phyloP scores from a whole-genome alignment of 495 filamentous ascomycete species.

The Annulohypoxylon nitens region DNA sequence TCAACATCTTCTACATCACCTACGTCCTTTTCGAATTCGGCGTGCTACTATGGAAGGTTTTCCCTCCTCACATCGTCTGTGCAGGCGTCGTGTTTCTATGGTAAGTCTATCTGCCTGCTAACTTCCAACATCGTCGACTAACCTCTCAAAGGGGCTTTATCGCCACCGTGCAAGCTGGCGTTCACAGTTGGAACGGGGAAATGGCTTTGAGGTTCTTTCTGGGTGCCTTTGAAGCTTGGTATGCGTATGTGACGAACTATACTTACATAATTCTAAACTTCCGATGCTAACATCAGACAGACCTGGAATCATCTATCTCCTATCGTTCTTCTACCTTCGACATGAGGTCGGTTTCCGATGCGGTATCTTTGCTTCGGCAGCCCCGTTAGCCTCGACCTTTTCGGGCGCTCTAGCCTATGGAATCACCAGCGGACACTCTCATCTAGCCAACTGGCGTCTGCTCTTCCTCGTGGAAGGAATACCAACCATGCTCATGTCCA shows the following conservation, averaged over 20 bases:
- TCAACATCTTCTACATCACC: slow-evolving; percentile 78
- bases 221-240: slow-evolving; percentile 73
- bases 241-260: slow-evolving; percentile 53
- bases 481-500: slow-evolving; percentile 71
- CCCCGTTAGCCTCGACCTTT: slow-evolving; percentile 81
- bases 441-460: slow-evolving; percentile 78
- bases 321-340: slow-evolving; percentile 84
- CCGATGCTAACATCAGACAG: slow-evolving; percentile 41
- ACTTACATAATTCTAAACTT: neutral
- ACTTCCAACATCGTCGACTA: slow-evolving; percentile 4
- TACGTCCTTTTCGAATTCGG: slow-evolving; percentile 72
- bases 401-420: slow-evolving; percentile 83
- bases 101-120: slow-evolving; percentile 23
- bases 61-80: slow-evolving; percentile 59
- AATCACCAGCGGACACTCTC: slow-evolving; percentile 76
- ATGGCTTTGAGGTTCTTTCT: slow-evolving; percentile 75
- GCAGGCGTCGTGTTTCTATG: slow-evolving; percentile 52
- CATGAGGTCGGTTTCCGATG: slow-evolving; percentile 79
- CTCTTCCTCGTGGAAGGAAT: slow-evolving; percentile 84
- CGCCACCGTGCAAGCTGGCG: slow-evolving; percentile 68
- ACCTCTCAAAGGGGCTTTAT: slow-evolving; percentile 61
- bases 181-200: slow-evolving; percentile 68
- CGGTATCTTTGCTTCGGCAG: slow-evolving; percentile 78
- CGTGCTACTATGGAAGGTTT: slow-evolving; percentile 75
- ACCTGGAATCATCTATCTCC: slow-evolving; percentile 74